Evolutionary conservation across 179 eudicot genomes (phyloP), one percentile per base, ranked within the genome.

Genomic region (Spergularia azorica): DNA sequence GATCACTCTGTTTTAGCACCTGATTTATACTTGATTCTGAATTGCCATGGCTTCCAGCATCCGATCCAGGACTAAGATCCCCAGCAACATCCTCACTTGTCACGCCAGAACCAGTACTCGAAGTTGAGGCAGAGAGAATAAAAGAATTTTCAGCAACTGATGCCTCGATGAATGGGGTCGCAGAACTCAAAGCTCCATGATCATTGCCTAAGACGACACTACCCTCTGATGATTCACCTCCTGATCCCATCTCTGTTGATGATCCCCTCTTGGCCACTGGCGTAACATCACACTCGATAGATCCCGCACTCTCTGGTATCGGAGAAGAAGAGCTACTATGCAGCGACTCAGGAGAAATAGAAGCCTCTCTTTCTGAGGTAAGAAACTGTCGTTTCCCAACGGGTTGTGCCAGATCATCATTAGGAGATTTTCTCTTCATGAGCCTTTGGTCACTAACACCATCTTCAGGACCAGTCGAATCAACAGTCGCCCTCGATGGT

Each of bases 261-360:
- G 80, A 61, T 11, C 73, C 79, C 38, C 67, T 48, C 13, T 81
- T 77, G 12, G 58, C 39, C 12, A 55, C 32, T 61, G 75, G 68
- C 11, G 72, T 38, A 26, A 36, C 59, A 18, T 69, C 76, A 73
- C 67, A 17, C 21, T 74, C 83, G 73, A 64, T 68, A n/a, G 74
- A 80, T 15, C 73, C 75, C 43, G 62, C 71, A 66, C 80, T 21
- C 71, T 63, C 76, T 43, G 76, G 72, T 66, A 77, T 61, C 20
- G 76, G 71, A 77, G 70, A 79, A 43, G 52, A 85, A 64, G 73
- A 69, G 63, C 68, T 66, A 62, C 39, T 76, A 52, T 79, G 58
- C 75, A 80, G 41, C 17, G 83, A 76, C 60, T 87, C 88, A 61
- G 90, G 89, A 64, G 91, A 86, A 20, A 79, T 68, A 62, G 88